phyloP scores from a whole-genome alignment of 2,329 filamentous ascomycete species.

The Colletotrichum sublineola region DNA sequence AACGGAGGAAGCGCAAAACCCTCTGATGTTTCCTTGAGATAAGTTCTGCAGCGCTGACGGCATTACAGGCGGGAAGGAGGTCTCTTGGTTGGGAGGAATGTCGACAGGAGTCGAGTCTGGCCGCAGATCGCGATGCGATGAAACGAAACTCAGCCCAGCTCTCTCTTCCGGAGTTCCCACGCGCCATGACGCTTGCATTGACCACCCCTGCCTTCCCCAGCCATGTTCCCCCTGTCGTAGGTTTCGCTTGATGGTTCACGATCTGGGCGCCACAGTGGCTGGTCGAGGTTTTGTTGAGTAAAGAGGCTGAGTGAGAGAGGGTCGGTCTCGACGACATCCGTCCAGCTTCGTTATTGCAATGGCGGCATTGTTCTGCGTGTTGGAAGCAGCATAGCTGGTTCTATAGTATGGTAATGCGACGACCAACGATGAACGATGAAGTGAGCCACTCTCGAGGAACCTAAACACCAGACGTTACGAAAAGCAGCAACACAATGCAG shows the following conservation, averaged over 20 bases:
- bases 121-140: conserved; percentile 39
- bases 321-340: background rate
- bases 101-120: conserved; percentile 25
- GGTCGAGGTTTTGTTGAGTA: background rate
- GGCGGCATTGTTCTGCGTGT: background rate
- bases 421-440: background rate
- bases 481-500: background rate
- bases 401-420: background rate
- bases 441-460: background rate
- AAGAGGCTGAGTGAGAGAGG: background rate
- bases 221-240: background rate
- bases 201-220: conserved; percentile 24
- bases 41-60: conserved; percentile 20
- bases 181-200: conserved; percentile 41
- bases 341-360: background rate
- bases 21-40: conserved; percentile 18
- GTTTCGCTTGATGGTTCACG: conserved; percentile 14
- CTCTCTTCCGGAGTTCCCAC: conserved; percentile 28
- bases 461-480: background rate
- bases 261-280: conserved; percentile 40
- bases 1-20: background rate
- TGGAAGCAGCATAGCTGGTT: background rate
- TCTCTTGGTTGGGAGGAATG: background rate
- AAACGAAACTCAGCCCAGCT: conserved; percentile 38
- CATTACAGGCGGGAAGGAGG: background rate